These are phyloP conservation scores for Grigorovia humatica DNA, from an alignment of 805 yeast species.

Conservation along the genomic window DNA sequence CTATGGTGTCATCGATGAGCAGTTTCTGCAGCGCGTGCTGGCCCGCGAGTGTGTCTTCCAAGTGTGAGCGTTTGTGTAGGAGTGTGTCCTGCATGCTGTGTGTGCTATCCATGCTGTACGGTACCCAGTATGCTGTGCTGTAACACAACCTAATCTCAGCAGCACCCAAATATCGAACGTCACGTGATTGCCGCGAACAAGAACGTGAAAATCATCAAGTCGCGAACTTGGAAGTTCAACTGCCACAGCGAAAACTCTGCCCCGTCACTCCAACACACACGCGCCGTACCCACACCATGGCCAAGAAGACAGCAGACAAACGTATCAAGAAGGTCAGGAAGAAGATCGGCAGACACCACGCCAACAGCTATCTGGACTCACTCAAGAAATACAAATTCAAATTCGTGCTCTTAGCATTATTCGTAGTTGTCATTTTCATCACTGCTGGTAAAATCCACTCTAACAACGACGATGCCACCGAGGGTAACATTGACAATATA, in stretches of 20 bases:
- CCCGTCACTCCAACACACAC: not conserved
- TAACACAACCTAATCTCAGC: not conserved
- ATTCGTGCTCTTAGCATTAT: not conserved
- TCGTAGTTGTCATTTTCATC: not conserved
- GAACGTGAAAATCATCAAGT: too few relatives aligned
- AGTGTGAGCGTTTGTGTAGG: not conserved
- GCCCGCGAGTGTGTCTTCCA: not conserved
- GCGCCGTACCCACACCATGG: too few relatives aligned
- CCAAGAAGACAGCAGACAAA: not conserved
- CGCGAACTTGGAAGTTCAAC: not conserved
- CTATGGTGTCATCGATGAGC: not conserved
- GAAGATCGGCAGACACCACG: not conserved
- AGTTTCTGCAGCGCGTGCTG: not conserved
- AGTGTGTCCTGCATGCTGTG: constrained; percentile 1
- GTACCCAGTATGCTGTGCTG: not conserved
- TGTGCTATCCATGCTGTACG: too few relatives aligned
- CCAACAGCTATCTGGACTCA: not conserved
- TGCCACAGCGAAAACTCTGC: not conserved
- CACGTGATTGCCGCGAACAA: too few relatives aligned
- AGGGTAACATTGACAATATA: too few relatives aligned
- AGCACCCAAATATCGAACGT: not conserved
- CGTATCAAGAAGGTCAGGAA: not conserved
- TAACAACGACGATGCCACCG: not conserved
- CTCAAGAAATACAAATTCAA: not conserved
- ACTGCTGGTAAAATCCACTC: not conserved